phyloP scores from a whole-genome alignment of 176 grass and related monocot genomes.

The Phyllostachys edulis region DNA sequence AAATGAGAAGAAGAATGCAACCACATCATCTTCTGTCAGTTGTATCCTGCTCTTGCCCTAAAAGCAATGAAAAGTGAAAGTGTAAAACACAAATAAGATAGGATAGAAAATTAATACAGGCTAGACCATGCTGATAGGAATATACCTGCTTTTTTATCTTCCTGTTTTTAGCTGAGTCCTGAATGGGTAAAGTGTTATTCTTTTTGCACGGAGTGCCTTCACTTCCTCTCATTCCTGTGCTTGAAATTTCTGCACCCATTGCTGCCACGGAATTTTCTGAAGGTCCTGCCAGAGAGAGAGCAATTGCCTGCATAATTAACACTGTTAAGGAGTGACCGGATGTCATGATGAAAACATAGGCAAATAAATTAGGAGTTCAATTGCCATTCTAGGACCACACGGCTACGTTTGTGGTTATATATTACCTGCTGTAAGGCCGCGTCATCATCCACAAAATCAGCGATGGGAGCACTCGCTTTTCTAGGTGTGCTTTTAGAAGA shows the following conservation, averaged over 20 bases:
- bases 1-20: constrained; percentile 81
- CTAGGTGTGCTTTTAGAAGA: neutral
- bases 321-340: neutral
- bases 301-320: constrained; percentile 70
- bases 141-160: constrained; percentile 59
- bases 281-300: constrained; percentile 58
- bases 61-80: constrained; percentile 13
- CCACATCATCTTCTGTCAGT: constrained; percentile 86
- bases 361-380: neutral
- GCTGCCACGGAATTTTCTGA: constrained; percentile 16
- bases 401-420: neutral
- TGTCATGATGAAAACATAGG: neutral
- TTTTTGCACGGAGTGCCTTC: constrained; percentile 33
- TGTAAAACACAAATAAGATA: constrained; percentile 2
- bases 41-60: constrained; percentile 80
- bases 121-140: neutral
- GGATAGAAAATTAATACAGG: neutral
- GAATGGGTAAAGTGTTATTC: constrained; percentile 18
- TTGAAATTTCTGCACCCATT: constrained; percentile 19
- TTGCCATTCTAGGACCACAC: neutral
- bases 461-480: constrained; percentile 26
- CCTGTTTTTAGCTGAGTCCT: constrained; percentile 40
- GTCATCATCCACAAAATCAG: constrained; percentile 64
- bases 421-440: constrained; percentile 62
- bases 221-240: constrained; percentile 14